Conservation (phyloP, 1,139 yeast genomes). For the Meyerozyma sp. region DNA sequence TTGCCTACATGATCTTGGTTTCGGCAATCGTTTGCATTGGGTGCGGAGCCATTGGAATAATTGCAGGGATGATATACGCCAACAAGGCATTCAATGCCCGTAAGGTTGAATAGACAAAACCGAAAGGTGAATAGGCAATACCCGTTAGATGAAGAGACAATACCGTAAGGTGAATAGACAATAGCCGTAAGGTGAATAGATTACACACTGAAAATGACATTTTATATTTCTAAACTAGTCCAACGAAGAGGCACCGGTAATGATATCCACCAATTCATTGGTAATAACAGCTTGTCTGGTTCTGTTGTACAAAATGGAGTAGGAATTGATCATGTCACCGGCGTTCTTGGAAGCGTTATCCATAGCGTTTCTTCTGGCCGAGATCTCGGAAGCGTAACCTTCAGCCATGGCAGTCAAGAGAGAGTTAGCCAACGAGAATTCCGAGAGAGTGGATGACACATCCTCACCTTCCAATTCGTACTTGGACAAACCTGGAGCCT, state of each 20-base stretch:
- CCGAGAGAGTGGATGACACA: constrained; percentile 58
- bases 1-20: constrained; percentile 66
- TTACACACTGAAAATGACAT: background rate
- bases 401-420: constrained; percentile 91
- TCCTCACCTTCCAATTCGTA: constrained; percentile 82
- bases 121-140: too few relatives aligned
- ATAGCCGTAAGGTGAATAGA: background rate
- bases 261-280: constrained; percentile 98
- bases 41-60: constrained; percentile 71
- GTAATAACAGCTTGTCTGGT: constrained; percentile 99
- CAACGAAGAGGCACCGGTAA: constrained; percentile 98
- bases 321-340: constrained; percentile 94
- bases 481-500: constrained; percentile 81
- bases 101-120: background rate
- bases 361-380: constrained; percentile 99
- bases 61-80: constrained; percentile 59
- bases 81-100: constrained; percentile 18
- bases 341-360: constrained; percentile 99
- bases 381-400: constrained; percentile 96
- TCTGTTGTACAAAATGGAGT: constrained; percentile 97
- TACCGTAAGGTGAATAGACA: too few relatives aligned
- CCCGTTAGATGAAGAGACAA: too few relatives aligned
- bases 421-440: constrained; percentile 87
- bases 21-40: constrained; percentile 61
- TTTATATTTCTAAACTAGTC: constrained; percentile 43